Percentiles rank a stretch among this genome's conserved stretches.
These are phyloP conservation scores for Nemania sp. DNA, from an alignment of 2,329 filamentous ascomycete species.

Conservation along the genomic window DNA sequence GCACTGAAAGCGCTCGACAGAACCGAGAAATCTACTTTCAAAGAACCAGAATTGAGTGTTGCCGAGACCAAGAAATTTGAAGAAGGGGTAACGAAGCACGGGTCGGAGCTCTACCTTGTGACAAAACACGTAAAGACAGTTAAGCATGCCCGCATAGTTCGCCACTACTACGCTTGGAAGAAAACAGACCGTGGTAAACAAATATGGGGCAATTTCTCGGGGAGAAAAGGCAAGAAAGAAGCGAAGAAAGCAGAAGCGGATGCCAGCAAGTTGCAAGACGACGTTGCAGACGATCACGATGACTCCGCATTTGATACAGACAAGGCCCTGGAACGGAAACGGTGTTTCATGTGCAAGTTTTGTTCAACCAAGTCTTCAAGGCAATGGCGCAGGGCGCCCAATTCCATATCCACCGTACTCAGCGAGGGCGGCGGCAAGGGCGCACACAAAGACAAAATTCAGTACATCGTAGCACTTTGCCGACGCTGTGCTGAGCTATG, in stretches of 20 bases:
- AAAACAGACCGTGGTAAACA: constrained; percentile 83
- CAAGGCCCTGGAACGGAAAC: constrained; percentile 79
- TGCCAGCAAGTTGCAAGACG: constrained; percentile 79
- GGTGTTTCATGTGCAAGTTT: constrained; percentile 91
- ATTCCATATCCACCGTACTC: constrained; percentile 70
- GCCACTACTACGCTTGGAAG: constrained; percentile 98
- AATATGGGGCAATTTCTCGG: constrained; percentile 87
- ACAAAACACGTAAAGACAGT: constrained; percentile 85
- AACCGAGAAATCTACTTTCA: constrained; percentile 71
- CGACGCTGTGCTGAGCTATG: constrained; percentile 89
- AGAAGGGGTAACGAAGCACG: constrained; percentile 85
- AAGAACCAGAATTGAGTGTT: constrained; percentile 79
- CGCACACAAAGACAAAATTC: constrained; percentile 80
- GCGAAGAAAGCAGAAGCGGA: constrained; percentile 72
- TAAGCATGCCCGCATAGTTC: constrained; percentile 77
- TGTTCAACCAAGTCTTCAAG: constrained; percentile 78
- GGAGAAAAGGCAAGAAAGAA: constrained; percentile 88
- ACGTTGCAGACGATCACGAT: constrained; percentile 88
- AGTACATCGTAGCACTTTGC: constrained; percentile 81
- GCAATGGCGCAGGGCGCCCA: constrained; percentile 90
- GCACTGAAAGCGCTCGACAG: constrained; percentile 72
- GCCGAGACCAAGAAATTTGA: constrained; percentile 89
- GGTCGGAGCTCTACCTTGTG: constrained; percentile 84
- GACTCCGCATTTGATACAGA: constrained; percentile 94
- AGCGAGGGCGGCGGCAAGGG: constrained; percentile 66